Conservation (phyloP, 257 asterid species). For the Nicotiana obtusifolia region DNA sequence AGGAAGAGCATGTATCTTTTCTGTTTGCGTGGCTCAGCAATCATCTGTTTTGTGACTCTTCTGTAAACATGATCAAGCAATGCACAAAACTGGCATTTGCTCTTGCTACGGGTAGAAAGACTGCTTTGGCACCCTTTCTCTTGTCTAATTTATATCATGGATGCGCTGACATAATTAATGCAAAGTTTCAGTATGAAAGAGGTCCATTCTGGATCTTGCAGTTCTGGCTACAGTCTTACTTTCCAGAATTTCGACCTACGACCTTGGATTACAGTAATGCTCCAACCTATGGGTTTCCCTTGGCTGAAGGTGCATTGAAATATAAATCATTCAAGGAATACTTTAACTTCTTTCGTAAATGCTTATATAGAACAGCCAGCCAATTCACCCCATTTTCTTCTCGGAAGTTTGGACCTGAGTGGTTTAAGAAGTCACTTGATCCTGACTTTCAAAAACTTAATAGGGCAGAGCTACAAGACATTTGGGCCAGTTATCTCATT, state of each 20-base stretch:
- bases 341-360: constrained; percentile 4
- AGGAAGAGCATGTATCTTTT: constrained; percentile 14
- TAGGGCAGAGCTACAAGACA: background rate
- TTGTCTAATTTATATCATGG: constrained; percentile 7
- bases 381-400: constrained; percentile 6
- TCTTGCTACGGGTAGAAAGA: constrained; percentile 14
- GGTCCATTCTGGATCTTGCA: constrained; percentile 14
- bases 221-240: constrained; percentile 14
- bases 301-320: constrained; percentile 5
- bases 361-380: background rate
- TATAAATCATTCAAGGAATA: constrained; percentile 5
- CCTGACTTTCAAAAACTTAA: constrained; percentile 7
- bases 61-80: background rate
- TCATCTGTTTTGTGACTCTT: constrained; percentile 4
- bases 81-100: constrained; percentile 8
- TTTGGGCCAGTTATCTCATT: constrained; percentile 13
- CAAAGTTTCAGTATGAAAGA: background rate
- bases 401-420: constrained; percentile 9
- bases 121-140: constrained; percentile 11
- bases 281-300: constrained; percentile 7
- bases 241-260: constrained; percentile 4
- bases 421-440: constrained; percentile 16
- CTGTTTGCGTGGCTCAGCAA: constrained; percentile 13
- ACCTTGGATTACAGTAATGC: background rate
- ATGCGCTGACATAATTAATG: background rate